A percentile compares a stretch with the other conserved stretches of the same genome.
Evolutionary conservation across 164 flowering plant species (phyloP).

Genomic region (Umbilicus rupestris): DNA sequence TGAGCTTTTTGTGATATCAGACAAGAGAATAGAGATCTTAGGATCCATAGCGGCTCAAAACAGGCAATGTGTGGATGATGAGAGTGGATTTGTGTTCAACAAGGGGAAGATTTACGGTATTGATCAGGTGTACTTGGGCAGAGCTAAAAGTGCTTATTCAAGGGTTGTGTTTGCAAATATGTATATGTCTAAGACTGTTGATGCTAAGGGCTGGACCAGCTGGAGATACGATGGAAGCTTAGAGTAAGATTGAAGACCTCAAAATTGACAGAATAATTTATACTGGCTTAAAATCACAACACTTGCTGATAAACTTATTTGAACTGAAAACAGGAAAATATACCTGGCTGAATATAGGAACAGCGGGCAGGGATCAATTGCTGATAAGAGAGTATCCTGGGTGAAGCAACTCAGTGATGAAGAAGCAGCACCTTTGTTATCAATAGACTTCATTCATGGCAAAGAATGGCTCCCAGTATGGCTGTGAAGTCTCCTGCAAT

Average conservation of each 20-base stretch:
- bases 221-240: conserved; percentile 61
- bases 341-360: conserved; percentile 18
- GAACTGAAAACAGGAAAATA: conserved; percentile 31
- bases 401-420: conserved; percentile 36
- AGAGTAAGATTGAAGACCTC: conserved; percentile 27
- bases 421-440: conserved; percentile 45
- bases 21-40: conserved; percentile 34
- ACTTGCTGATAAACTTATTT: neutral
- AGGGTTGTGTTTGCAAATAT: conserved; percentile 59
- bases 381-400: conserved; percentile 42
- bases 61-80: conserved; percentile 29
- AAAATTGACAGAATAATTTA: neutral
- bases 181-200: conserved; percentile 63
- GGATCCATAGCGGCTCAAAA: conserved; percentile 83
- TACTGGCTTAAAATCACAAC: neutral
- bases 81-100: conserved; percentile 62
- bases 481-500: conserved; percentile 14
- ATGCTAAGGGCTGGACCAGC: conserved; percentile 67
- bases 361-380: conserved; percentile 14
- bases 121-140: conserved; percentile 53
- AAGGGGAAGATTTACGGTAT: conserved; percentile 64
- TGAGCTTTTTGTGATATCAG: conserved; percentile 68
- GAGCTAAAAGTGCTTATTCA: conserved; percentile 63
- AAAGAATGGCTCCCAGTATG: conserved; percentile 65
- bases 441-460: conserved; percentile 62